Percentiles rank a stretch among this genome's conserved stretches.
These are phyloP conservation scores for Pittosporum tobira DNA, from an alignment of 129 eudicot species.

Conservation along the genomic window DNA sequence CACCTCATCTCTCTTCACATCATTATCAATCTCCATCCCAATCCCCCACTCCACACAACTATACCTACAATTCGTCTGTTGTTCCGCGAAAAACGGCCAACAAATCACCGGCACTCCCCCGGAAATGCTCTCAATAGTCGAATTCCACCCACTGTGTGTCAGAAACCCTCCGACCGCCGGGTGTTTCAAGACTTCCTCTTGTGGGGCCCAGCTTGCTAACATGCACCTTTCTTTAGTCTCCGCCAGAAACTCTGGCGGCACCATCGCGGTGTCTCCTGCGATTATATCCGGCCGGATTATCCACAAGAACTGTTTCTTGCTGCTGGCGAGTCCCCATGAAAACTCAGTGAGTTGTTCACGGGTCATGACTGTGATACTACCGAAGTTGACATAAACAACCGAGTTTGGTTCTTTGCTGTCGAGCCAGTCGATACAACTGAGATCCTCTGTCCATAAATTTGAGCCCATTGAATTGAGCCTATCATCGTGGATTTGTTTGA, in stretches of 20 bases:
- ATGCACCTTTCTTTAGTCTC: not conserved
- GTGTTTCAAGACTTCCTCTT: conserved; percentile 8
- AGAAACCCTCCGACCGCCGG: conserved; percentile 4
- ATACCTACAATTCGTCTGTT: conserved; percentile 6
- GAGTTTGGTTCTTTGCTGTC: conserved; percentile 3
- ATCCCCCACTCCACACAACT: not conserved
- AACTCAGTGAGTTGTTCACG: no score
- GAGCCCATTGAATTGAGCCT: not conserved
- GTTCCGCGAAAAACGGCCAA: no score
- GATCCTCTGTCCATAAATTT: not conserved
- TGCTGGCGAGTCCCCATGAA: conserved; percentile 15
- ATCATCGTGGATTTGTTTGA: not conserved
- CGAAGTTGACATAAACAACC: conserved; percentile 13
- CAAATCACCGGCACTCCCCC: conserved; percentile 11
- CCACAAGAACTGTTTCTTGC: conserved; percentile 9
- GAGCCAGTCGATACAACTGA: conserved; percentile 1
- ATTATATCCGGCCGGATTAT: conserved; percentile 5
- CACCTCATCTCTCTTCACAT: no score
- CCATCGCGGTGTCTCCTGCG: not conserved
- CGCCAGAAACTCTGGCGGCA: not conserved
- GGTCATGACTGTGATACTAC: not conserved
- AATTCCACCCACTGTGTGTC: conserved; percentile 11
- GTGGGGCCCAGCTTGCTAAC: conserved; percentile 4
- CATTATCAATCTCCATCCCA: no score
- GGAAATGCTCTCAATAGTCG: no score